Percentiles rank a stretch among this genome's conserved stretches.
Evolutionary conservation across 345 rosid species (phyloP).

Genomic region (Geranium rotundifolium): DNA sequence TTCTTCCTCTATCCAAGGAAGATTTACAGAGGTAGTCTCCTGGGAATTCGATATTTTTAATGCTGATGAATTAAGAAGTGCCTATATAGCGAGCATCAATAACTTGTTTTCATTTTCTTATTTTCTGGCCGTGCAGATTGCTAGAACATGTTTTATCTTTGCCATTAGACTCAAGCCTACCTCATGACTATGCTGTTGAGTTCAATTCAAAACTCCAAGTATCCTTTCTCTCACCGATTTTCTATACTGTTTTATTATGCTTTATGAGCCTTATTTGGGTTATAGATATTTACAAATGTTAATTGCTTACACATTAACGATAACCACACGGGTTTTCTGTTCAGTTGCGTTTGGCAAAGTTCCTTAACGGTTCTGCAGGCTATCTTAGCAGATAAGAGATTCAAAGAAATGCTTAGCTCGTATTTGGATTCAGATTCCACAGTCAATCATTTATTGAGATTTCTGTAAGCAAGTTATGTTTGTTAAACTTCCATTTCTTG

Average conservation of each 20-base stretch:
- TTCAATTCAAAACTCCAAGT: conserved; percentile 72
- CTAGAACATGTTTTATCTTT: conserved; percentile 61
- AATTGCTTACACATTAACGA: background rate
- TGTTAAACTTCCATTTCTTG: conserved; percentile 1
- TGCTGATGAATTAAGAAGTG: background rate
- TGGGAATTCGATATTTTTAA: background rate
- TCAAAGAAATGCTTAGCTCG: conserved; percentile 42
- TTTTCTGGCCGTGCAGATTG: conserved; percentile 42
- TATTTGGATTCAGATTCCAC: conserved; percentile 40
- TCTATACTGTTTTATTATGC: background rate
- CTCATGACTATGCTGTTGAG: conserved; percentile 45
- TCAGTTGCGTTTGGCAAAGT: background rate
- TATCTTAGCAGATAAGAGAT: conserved; percentile 52
- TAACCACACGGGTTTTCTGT: background rate
- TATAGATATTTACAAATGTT: too few relatives aligned
- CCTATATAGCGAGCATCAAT: too few relatives aligned
- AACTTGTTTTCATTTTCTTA: background rate
- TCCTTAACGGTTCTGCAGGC: conserved; percentile 41
- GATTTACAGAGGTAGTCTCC: conserved; percentile 48
- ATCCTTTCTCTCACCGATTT: conserved; percentile 20
- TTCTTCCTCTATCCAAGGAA: conserved; percentile 71
- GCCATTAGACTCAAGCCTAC: conserved; percentile 56
- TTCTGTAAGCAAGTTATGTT: conserved; percentile 38
- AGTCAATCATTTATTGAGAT: conserved; percentile 46
- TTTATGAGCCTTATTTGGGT: background rate